Percentiles rank a stretch among this genome's conserved stretches.
Conservation (phyloP, 2,329 filamentous ascomycete genomes). For the Aureobasidium mangrovei region DNA sequence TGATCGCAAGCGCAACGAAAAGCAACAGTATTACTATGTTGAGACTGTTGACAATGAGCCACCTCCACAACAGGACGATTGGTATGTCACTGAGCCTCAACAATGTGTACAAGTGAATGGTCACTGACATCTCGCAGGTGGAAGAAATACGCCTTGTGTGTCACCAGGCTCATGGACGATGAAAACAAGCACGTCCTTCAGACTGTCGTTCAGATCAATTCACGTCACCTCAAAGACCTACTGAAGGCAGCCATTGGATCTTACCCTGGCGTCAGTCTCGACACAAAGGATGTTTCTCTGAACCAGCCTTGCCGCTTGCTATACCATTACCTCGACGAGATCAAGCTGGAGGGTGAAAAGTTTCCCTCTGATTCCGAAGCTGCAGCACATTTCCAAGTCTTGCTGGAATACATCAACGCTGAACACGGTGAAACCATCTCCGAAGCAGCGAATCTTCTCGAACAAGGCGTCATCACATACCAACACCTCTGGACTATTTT, state of each 20-base stretch:
- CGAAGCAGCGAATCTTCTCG: constrained; percentile 23
- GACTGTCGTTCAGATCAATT: constrained; percentile 23
- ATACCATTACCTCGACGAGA: constrained; percentile 23
- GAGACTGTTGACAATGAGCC: constrained; percentile 22
- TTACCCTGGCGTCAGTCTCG: constrained; percentile 24
- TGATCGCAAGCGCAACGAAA: constrained; percentile 22
- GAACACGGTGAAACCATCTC: constrained; percentile 23
- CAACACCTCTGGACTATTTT: constrained; percentile 38
- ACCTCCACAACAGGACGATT: constrained; percentile 23
- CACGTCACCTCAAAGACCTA: constrained; percentile 24
- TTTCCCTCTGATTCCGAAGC: constrained; percentile 24
- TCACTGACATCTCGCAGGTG: constrained; percentile 16
- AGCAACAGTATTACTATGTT: constrained; percentile 22
- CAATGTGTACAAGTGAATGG: constrained; percentile 16
- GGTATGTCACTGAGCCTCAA: background rate
- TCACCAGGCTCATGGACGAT: constrained; percentile 17
- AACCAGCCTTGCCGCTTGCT: constrained; percentile 23
- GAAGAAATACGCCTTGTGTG: constrained; percentile 20
- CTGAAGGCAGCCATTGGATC: constrained; percentile 19
- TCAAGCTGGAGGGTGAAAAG: constrained; percentile 18
- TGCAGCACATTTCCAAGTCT: constrained; percentile 25
- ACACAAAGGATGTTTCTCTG: constrained; percentile 24
- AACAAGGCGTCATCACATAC: constrained; percentile 27
- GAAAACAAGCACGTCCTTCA: constrained; percentile 18
- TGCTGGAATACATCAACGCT: constrained; percentile 25